Conservation (phyloP, 129 eudicot species). For the Helianthus annuus region DNA sequence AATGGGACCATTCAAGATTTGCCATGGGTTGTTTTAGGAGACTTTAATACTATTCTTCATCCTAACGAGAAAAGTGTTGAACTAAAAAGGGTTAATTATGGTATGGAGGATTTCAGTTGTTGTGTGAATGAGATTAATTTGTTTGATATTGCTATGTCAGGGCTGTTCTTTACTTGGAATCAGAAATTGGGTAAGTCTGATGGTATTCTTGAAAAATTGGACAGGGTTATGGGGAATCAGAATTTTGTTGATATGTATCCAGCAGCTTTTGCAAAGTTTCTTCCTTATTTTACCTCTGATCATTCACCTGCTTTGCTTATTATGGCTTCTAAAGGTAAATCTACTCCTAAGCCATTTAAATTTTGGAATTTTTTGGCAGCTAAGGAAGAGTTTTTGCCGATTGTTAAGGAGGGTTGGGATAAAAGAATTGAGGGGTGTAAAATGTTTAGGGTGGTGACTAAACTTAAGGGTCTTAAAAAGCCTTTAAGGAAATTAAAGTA, state of each 20-base stretch:
- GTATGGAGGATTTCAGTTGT: not conserved
- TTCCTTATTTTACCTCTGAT: not conserved
- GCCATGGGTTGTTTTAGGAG: too few species aligned
- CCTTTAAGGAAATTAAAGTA: not conserved
- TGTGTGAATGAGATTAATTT: not conserved
- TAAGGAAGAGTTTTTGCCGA: not conserved
- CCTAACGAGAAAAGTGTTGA: too few species aligned
- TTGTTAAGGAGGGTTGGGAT: not conserved
- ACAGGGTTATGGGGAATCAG: not conserved
- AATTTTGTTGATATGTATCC: fast-evolving
- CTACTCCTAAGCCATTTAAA: not conserved
- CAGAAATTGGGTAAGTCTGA: fast-evolving
- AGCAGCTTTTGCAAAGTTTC: fast-evolving
- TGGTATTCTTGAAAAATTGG: not conserved
- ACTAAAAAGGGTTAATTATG: not conserved
- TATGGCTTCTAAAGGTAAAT: fast-evolving
- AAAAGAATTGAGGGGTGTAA: not conserved
- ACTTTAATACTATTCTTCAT: too few species aligned
- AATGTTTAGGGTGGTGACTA: not conserved
- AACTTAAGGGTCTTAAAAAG: not conserved
- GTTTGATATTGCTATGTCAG: not conserved
- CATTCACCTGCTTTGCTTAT: not conserved
- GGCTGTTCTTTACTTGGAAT: not conserved
- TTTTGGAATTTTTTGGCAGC: not conserved
- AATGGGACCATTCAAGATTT: too few species aligned